A percentile compares a stretch with the other conserved stretches of the same genome.
Evolutionary conservation across 345 rosid species (phyloP).

Genomic region (Pugionium cornutum): DNA sequence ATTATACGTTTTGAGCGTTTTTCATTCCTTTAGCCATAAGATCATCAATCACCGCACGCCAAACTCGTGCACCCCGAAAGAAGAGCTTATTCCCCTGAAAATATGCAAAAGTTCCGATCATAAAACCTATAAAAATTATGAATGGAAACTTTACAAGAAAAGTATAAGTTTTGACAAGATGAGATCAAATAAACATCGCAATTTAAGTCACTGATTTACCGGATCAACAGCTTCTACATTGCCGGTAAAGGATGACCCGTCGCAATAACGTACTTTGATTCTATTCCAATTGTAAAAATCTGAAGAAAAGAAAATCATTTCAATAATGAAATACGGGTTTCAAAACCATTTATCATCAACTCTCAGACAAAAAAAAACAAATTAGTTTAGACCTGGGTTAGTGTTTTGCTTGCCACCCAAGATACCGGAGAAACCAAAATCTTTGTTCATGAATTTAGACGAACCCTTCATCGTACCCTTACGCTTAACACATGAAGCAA

Average conservation of each 20-base stretch:
- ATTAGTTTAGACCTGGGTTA: constrained; percentile 70
- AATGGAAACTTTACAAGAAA: too few relatives aligned
- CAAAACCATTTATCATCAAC: background rate
- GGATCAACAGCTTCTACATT: constrained; percentile 75
- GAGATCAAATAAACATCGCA: too few relatives aligned
- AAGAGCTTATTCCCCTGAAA: constrained; percentile 65
- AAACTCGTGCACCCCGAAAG: constrained; percentile 86
- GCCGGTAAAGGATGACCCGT: constrained; percentile 94
- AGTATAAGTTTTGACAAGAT: too few relatives aligned
- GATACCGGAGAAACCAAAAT: constrained; percentile 81
- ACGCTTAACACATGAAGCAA: constrained; percentile 62
- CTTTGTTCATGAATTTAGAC: constrained; percentile 64
- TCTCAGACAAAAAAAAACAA: background rate
- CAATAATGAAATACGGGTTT: background rate
- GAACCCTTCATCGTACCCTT: constrained; percentile 72
- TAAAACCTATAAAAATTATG: too few relatives aligned
- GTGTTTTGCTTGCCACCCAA: constrained; percentile 57
- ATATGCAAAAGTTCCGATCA: background rate
- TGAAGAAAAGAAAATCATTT: constrained; percentile 22
- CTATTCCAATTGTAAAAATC: constrained; percentile 91
- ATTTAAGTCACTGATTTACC: constrained; percentile 37
- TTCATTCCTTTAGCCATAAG: constrained; percentile 82
- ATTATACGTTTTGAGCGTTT: constrained; percentile 67
- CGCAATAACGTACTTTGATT: constrained; percentile 89
- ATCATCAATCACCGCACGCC: constrained; percentile 73